A percentile compares a stretch with the other conserved stretches of the same genome.
phyloP scores from a whole-genome alignment of 75 land plant genomes.

The Pseudotsuga menziesii region DNA sequence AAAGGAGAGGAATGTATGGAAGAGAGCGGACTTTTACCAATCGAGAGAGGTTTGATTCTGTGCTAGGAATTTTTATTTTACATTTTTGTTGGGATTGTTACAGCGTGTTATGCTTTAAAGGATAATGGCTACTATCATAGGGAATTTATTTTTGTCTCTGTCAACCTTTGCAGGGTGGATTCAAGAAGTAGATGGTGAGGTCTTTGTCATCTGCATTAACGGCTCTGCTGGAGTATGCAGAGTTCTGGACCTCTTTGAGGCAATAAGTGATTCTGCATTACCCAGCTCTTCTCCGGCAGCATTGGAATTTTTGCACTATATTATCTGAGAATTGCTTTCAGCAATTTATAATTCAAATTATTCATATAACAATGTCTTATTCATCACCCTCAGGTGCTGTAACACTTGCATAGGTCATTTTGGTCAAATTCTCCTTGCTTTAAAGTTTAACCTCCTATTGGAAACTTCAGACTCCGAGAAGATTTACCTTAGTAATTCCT shows the following conservation, averaged over 20 bases:
- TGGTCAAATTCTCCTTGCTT: too few relatives aligned
- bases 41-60: slow-evolving; percentile 7
- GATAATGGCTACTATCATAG: not conserved
- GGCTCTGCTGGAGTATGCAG: not conserved
- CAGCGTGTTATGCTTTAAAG: not conserved
- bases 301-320: too few relatives aligned
- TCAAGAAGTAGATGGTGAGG: not conserved
- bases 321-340: not conserved
- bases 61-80: not conserved
- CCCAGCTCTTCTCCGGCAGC: too few relatives aligned
- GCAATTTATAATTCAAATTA: not conserved
- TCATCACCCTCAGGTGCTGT: not conserved
- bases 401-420: too few relatives aligned
- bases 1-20: slow-evolving; percentile 27
- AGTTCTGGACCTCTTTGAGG: not conserved
- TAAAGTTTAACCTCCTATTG: too few relatives aligned
- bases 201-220: not conserved
- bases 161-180: slow-evolving; percentile 7
- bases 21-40: slow-evolving; percentile 27
- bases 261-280: not conserved
- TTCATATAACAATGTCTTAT: not conserved
- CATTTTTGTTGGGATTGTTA: not conserved
- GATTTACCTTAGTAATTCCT: too few relatives aligned
- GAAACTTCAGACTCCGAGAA: too few relatives aligned
- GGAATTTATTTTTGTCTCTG: not conserved